Percentiles rank a stretch among this genome's conserved stretches.
phyloP scores from a whole-genome alignment of 2,329 filamentous ascomycete species.

The Aspergillus ochraceoroseus region DNA sequence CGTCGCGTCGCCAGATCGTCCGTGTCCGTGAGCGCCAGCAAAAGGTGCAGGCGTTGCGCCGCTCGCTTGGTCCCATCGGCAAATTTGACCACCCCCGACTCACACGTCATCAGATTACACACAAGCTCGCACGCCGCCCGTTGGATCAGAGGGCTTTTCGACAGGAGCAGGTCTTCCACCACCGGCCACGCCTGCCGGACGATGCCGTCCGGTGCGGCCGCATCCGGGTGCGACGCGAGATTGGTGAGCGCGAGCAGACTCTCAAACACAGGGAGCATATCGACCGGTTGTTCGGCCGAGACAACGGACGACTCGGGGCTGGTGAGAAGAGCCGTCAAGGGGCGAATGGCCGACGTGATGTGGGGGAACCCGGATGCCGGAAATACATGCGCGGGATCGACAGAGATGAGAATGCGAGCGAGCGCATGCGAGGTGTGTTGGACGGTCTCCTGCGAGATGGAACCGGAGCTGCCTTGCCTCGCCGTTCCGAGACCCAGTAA shows the following conservation, averaged over 20 bases:
- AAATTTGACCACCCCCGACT: constrained; percentile 45
- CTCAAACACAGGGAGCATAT: constrained; percentile 87
- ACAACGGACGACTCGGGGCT: constrained; percentile 56
- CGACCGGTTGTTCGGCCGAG: constrained; percentile 53
- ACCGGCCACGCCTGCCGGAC: constrained; percentile 68
- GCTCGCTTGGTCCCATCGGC: constrained; percentile 59
- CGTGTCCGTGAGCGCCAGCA: constrained; percentile 81
- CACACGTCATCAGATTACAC: constrained; percentile 67
- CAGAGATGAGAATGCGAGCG: constrained; percentile 79
- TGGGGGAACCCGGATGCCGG: constrained; percentile 68
- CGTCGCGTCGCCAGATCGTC: constrained; percentile 73
- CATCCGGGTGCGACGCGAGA: constrained; percentile 62
- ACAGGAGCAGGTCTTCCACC: constrained; percentile 78
- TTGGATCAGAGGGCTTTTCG: constrained; percentile 67
- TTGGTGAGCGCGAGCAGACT: constrained; percentile 89
- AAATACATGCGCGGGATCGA: constrained; percentile 79
- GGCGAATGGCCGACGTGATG: constrained; percentile 72
- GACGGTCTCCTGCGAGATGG: constrained; percentile 37
- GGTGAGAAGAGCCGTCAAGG: constrained; percentile 68
- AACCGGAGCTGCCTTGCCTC: constrained; percentile 38
- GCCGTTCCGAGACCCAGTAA: constrained; percentile 63
- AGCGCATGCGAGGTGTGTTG: constrained; percentile 71
- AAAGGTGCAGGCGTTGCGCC: constrained; percentile 69
- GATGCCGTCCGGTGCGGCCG: constrained; percentile 59
- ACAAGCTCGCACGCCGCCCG: constrained; percentile 83